These are phyloP conservation scores for Stenogyne calaminthoides DNA, from an alignment of 305 asterid species.

Conservation along the genomic window DNA sequence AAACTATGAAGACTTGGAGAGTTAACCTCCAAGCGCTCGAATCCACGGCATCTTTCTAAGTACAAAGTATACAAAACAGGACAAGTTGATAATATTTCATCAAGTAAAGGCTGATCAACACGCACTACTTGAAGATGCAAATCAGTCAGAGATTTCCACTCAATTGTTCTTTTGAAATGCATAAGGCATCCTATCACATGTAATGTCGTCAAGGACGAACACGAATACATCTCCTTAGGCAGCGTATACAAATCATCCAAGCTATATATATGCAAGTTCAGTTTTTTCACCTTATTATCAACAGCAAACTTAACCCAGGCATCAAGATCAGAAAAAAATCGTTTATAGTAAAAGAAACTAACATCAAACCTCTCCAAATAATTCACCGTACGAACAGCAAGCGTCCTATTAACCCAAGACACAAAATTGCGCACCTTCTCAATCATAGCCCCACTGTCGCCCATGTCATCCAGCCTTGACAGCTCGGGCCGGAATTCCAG, in stretches of 20 bases:
- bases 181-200: background rate
- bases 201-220: background rate
- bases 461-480: background rate
- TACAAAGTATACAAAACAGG: background rate
- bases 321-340: conserved; percentile 7
- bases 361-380: background rate
- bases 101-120: background rate
- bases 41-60: background rate
- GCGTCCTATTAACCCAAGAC: background rate
- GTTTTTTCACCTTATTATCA: background rate
- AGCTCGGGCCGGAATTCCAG: background rate
- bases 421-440: background rate
- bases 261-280: background rate
- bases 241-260: background rate
- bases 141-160: background rate
- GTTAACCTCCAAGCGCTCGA: background rate
- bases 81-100: background rate
- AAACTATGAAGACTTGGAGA: background rate
- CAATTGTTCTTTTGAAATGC: background rate
- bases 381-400: background rate
- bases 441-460: background rate
- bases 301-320: conserved; percentile 16
- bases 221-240: background rate
- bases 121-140: background rate
- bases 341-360: background rate